A percentile compares a stretch with the other conserved stretches of the same genome.
Evolutionary conservation across 805 yeast genomes (phyloP).

Genomic region (Wickerhamiella brachini): DNA sequence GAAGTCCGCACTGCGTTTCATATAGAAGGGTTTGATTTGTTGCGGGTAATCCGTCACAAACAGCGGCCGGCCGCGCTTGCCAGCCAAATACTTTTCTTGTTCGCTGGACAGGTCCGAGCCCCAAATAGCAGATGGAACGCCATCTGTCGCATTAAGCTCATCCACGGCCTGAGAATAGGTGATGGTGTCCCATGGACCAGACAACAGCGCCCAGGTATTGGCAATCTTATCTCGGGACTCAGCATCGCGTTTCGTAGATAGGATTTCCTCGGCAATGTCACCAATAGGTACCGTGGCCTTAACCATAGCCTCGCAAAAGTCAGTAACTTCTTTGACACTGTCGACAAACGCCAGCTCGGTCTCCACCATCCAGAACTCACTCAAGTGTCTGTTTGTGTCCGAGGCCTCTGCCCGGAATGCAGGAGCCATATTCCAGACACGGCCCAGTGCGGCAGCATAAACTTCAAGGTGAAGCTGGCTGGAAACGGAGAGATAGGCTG

Average conservation of each 20-base stretch:
- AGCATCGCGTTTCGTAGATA: constrained; percentile 23
- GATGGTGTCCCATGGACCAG: constrained; percentile 48
- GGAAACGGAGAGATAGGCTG: constrained; percentile 72
- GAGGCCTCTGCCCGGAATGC: constrained; percentile 90
- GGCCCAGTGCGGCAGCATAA: constrained; percentile 51
- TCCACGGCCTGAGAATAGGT: constrained; percentile 67
- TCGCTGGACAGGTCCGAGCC: constrained; percentile 68
- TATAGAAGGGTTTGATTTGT: constrained; percentile 75
- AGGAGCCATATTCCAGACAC: constrained; percentile 84
- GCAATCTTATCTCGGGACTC: constrained; percentile 26
- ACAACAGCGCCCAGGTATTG: constrained; percentile 48
- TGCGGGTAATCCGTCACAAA: constrained; percentile 83
- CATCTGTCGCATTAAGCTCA: constrained; percentile 28
- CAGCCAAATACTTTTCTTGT: constrained; percentile 86
- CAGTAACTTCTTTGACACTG: constrained; percentile 44
- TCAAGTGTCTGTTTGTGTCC: constrained; percentile 78
- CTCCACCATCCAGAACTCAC: constrained; percentile 97
- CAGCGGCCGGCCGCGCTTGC: constrained; percentile 49
- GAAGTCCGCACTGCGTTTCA: constrained; percentile 41
- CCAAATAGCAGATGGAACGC: constrained; percentile 36
- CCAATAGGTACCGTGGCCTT: constrained; percentile 31
- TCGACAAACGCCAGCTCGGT: constrained; percentile 65
- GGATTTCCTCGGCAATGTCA: constrained; percentile 15
- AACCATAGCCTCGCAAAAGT: constrained; percentile 58
- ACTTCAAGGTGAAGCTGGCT: constrained; percentile 86